Percentiles rank a stretch among this genome's conserved stretches.
These are phyloP conservation scores for Bathelium albidoporum DNA, from an alignment of 495 filamentous ascomycete genomes.

Conservation along the genomic window DNA sequence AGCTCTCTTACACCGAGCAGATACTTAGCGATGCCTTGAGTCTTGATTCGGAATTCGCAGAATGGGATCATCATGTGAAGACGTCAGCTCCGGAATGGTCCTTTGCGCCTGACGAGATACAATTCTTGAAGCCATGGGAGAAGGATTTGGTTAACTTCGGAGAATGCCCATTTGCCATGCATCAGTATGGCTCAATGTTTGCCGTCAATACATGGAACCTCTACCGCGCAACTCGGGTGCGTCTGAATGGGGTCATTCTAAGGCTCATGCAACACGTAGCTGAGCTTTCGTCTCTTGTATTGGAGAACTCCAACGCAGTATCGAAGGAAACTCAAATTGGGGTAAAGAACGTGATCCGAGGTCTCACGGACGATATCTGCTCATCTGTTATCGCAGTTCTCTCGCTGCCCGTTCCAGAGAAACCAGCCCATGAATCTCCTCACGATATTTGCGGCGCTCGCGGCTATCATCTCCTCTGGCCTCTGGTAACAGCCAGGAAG, in stretches of 20 bases:
- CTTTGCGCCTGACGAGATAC: background rate
- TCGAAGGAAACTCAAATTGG: background rate
- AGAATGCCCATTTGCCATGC: conserved; percentile 13
- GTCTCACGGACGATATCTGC: conserved; percentile 12
- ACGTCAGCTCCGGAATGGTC: background rate
- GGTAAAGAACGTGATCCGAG: background rate
- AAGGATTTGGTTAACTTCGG: conserved; percentile 7
- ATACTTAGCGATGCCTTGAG: background rate
- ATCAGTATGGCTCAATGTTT: conserved; percentile 8
- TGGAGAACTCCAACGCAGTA: background rate
- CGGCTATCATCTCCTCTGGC: conserved; percentile 17
- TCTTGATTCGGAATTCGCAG: background rate
- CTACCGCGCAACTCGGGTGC: conserved; percentile 15
- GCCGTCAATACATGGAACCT: conserved; percentile 16
- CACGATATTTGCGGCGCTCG: conserved; percentile 13
- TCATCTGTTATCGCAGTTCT: conserved; percentile 12
- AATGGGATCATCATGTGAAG: background rate
- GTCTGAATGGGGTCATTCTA: conserved; percentile 10
- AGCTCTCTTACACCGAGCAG: background rate
- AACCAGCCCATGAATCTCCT: background rate
- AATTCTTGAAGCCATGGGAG: conserved; percentile 10
- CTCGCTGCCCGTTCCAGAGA: conserved; percentile 11
- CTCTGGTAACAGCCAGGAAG: background rate
- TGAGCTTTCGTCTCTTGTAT: conserved; percentile 4
- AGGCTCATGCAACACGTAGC: conserved; percentile 14